Base-by-base conservation (phyloP, 2,329 filamentous ascomycete genomes). In the Tolypocladium guangdongense region DNA sequence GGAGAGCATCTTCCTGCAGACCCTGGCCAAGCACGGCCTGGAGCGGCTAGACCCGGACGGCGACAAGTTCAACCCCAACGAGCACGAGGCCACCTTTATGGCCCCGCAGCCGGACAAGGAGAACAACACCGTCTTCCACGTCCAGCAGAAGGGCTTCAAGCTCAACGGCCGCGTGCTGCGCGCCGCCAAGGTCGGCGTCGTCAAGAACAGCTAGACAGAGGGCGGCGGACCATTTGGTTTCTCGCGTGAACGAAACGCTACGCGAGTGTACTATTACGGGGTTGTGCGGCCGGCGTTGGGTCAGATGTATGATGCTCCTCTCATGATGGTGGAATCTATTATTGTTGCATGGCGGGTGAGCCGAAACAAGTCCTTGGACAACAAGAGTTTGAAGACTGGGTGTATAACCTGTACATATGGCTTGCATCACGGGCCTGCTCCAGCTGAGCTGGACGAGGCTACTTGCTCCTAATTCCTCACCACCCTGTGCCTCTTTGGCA, bases 41-140 rank as follows among this genome's bases (percentile, higher is more conserved):
- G 88, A 95, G 78, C 80, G 91, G 61, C 89, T 96, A 68, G 84
- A 91, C 68, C 92, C 93, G 20, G 75, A 82, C 59, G 80, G 83
- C 62, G 86, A 93, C 69, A 90, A 89, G 73, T 99, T 99, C 77
- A 87, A 99, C 75, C 91, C 93, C 60, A 96, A 96, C 72, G 80
- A 88, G 72, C 93, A 97, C 70, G 93, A 99, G 78, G 93, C 93
- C 38, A 93, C 89, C 24, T 97, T 97, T 74, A 91, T 95, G 85
- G 84, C 89, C 11, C 89, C 90, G 45, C 83, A 90, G 75, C 80
- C 84, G 52, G 90, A 83, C 61, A 95, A 95, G 78, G 87, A 96
- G 71, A 84, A 97, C 65, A 90, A 89, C 62, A 87, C 84, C 53
- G 88, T 96, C 65, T 93, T 97, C 75, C 84, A 86, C 69, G 90